phyloP scores from a whole-genome alignment of 2,329 filamentous ascomycete species.

The Aspergillus neotritici region DNA sequence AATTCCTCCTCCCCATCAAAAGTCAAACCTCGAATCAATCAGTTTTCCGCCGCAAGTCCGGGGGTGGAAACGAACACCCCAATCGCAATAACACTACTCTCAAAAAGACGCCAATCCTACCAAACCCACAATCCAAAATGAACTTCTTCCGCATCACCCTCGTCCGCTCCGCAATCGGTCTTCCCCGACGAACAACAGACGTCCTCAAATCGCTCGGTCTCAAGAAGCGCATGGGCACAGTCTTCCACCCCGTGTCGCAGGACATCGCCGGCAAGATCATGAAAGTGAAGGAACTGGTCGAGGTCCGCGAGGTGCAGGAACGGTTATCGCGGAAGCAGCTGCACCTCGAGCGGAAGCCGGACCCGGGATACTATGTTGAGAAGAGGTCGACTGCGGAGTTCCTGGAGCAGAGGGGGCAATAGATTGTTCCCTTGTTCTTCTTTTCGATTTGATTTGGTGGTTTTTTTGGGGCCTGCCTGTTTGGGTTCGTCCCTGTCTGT shows the following conservation, averaged over 20 bases:
- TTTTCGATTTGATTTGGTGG: neutral
- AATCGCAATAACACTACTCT: neutral
- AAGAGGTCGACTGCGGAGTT: constrained; percentile 35
- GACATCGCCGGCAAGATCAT: constrained; percentile 86
- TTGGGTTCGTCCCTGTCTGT: neutral
- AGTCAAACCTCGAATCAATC: no score
- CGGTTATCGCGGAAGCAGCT: constrained; percentile 62
- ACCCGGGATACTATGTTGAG: constrained; percentile 76
- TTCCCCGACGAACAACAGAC: constrained; percentile 71
- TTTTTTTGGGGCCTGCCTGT: neutral
- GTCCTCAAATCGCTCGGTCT: constrained; percentile 81
- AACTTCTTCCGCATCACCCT: constrained; percentile 87
- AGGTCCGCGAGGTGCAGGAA: constrained; percentile 69
- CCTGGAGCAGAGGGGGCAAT: constrained; percentile 8
- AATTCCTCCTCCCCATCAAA: neutral
- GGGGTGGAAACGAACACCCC: no score
- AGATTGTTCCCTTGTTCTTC: neutral
- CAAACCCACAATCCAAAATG: constrained; percentile 45
- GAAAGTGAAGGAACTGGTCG: constrained; percentile 86
- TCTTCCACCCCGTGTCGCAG: constrained; percentile 79
- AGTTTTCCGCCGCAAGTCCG: no score
- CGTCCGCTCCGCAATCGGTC: constrained; percentile 80
- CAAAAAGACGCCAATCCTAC: neutral
- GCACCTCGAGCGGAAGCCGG: constrained; percentile 65
- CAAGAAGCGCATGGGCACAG: constrained; percentile 74